Evolutionary conservation across 768 basidiomycete species (phyloP), one percentile per base, ranked within the genome.

Genomic region (Saitozyma sp.): DNA sequence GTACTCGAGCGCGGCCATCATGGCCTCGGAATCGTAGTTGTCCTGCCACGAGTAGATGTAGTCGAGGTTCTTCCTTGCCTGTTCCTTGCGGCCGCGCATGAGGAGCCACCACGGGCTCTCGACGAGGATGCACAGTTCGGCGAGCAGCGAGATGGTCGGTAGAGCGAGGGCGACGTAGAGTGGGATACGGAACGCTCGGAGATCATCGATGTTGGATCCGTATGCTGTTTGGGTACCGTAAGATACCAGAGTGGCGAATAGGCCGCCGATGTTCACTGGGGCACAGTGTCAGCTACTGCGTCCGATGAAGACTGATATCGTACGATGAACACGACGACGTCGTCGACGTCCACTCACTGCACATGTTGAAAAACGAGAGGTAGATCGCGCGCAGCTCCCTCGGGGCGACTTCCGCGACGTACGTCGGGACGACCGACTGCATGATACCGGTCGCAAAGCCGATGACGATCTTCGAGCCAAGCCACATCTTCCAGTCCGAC

Each of bases 391-490:
- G 58, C n/a, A 61, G 41, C 42, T 67, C 66, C 38, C 66, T 45
- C 43, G 62, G 55, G 17, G 62, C 50, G 16, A 67, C 37, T 41
- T 67, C 66, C 29, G 50, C 38, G 45, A 67, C 66, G 37, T 57
- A 56, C 8, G 59, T 61, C 8, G 66, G 54, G 4, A 64, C 63
- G 40, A 42, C 50, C 6, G 40, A 13, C 41, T 64, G 66, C 58
- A 67, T 64, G 19, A 63, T 50, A 8, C 63, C 67, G 0, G 67
- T 68, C 2, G 59, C 67, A 43, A 59, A 64, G 8, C 63, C 67
- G 4, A 68, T 51, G 19, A 68, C 67, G 48, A 65, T 59, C 59
- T 67, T 68, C 51, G 58, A 56, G 0, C 63, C 63, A 17, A 65
- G 51, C 67, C 63, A 64, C n/a, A 53, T 54, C 53, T 68, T 29